A percentile compares a stretch with the other conserved stretches of the same genome.
Conservation (phyloP, 352 stramenopile species). For the Pythium sp. region DNA sequence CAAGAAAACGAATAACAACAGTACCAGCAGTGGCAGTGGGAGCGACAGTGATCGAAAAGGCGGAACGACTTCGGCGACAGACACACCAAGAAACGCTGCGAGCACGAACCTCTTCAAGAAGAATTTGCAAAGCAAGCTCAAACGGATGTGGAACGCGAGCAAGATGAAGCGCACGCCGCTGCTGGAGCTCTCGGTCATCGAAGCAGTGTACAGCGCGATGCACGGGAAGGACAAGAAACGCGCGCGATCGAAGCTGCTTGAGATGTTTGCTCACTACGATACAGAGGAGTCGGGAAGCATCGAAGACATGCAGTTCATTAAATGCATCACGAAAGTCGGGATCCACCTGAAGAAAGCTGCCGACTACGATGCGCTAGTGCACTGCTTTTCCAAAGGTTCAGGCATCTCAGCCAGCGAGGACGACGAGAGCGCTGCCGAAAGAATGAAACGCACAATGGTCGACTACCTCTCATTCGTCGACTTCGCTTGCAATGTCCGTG, state of each 20-base stretch:
- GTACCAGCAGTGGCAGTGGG: not conserved
- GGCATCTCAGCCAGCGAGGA: not conserved
- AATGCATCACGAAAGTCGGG: conserved; percentile 53
- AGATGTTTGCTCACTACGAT: conserved; percentile 58
- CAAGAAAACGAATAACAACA: conserved; percentile 14
- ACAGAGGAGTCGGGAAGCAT: conserved; percentile 29
- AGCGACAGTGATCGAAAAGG: not conserved
- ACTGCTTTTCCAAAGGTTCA: conserved; percentile 34
- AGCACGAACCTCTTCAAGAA: conserved; percentile 9
- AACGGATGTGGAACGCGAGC: conserved; percentile 30
- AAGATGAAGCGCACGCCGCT: conserved; percentile 55
- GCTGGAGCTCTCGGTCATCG: conserved; percentile 40
- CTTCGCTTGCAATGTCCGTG: conserved; percentile 63
- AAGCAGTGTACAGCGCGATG: conserved; percentile 50
- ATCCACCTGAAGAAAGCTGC: conserved; percentile 37
- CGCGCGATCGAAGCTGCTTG: conserved; percentile 36
- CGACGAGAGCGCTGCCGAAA: conserved; percentile 8
- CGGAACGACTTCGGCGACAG: conserved; percentile 5
- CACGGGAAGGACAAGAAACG: conserved; percentile 39
- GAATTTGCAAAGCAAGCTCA: conserved; percentile 24
- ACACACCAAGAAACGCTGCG: conserved; percentile 4
- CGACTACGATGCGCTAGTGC: conserved; percentile 33
- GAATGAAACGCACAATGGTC: conserved; percentile 23
- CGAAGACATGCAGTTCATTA: conserved; percentile 45
- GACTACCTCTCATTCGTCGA: conserved; percentile 63